Evolutionary conservation across 768 basidiomycete species (phyloP), one percentile per base, ranked within the genome.

Genomic region (Lentinula detonsa): DNA sequence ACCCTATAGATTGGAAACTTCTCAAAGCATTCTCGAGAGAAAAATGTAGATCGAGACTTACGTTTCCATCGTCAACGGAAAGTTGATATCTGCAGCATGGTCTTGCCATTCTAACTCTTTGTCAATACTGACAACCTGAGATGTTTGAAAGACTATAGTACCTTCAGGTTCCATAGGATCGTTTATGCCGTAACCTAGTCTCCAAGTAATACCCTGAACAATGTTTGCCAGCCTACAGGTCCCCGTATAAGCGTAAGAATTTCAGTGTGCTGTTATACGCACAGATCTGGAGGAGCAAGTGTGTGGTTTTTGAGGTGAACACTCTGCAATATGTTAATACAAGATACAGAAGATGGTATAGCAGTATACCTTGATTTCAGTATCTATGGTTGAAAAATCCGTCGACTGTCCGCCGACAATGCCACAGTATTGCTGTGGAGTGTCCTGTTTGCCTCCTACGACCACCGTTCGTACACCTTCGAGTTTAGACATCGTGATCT

Each of bases 271-370:
- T 10, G 28, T 31, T 28, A 21, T 18, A 76, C 82, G 53, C 64
- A 85, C 83, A 86, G 77, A 72, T 85, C 83, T 35, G 85, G 85
- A 52, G 85, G 84, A 15, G 84, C 81, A 16, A 85, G 74, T 4
- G 76, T 65, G 63, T 82, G 75, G 66, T 80, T 80, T 71, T 85
- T 86, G 54, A 86, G 73, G 48, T 78, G 72, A n/a, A 78, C 74
- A 5, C 80, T 79, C 83, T 83, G 57, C 5, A 49, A 35, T 60
- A 40, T 9, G 18, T 28, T 42, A 63, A 23, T 39, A 37, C n/a
- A 31, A 8, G 13, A 42, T 57, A 16, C 18, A 31, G 34, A 42
- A 35, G 37, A 31, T 9, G 15, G n/a, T 2, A 35, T 15, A 28
- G 43, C 10, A 57, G 28, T 43, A 48, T 60, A 75, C 79, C 76